Base-by-base conservation (phyloP, 306 rosid species). In the Benincasa hispida region DNA sequence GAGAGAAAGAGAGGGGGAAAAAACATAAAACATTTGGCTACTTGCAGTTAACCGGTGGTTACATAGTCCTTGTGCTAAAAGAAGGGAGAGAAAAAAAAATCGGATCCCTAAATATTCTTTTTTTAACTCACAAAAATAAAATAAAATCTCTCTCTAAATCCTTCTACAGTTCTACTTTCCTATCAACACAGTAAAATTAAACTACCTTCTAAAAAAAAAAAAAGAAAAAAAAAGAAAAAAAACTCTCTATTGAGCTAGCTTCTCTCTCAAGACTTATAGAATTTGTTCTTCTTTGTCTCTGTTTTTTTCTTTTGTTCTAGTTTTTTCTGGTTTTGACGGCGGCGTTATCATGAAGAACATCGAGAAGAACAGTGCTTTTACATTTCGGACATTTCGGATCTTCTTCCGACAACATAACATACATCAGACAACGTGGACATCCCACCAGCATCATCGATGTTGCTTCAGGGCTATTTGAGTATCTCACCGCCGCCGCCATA, bases 371-470 rank as follows among this genome's bases (percentile, higher is more conserved):
- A 11, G 99, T 90, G 90, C 93, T 92, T 78, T 90, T 90, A 91
- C 99, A 95, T 62, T 88, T 95, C 30, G 98, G 99, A 78, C 99
- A 95, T 58, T 89, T 90, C 0, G 93, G 96, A 37, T 95, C 93
- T 27, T 85, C 83, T 74, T 89, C 93, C 2, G 91, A 83, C 18
- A 95, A 89, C 99, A 95, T 95, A 48, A 92, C 90, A 61, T 92
- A 95, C 98, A 95, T 95, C 78, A 92, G 90, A 27, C 99, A 95
- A 2, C 89, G 86, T 0, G 96, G 97, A 39, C 99, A 95, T 0
- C 99, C 99, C 3, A 89, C 96, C 0, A 95, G 75, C 76, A 90
- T 86, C 98, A 95, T 88, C 61, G 93, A 92, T 9, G 88, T 84
- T 0, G 86, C 85, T 81, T 92, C 96, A 0, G 91, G 91, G 84